Percentiles rank a stretch among this genome's conserved stretches.
phyloP scores from a whole-genome alignment of 139 green algal genomes.

The Chlorella sp. region DNA sequence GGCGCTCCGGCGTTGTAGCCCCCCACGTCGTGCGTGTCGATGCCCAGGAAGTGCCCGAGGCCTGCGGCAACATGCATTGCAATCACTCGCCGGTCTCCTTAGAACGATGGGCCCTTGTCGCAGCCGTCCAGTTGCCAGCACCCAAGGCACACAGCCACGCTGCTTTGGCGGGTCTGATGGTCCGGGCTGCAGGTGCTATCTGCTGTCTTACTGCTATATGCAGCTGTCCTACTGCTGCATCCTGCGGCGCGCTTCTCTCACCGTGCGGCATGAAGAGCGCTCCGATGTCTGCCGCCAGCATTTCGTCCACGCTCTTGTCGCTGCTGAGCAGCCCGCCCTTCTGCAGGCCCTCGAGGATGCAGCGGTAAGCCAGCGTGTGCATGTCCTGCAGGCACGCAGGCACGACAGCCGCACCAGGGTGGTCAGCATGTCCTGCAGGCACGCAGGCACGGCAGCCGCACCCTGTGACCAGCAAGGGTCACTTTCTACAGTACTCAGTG shows the following conservation, averaged over 20 bases:
- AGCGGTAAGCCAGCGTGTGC: constrained; percentile 72
- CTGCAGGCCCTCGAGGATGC: constrained; percentile 65
- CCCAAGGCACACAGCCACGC: too few relatives aligned
- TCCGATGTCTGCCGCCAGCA: constrained; percentile 62
- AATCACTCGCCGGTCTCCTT: too few relatives aligned
- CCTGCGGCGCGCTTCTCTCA: too few relatives aligned
- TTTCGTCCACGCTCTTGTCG: constrained; percentile 62
- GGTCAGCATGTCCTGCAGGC: not conserved
- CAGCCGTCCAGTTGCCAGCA: too few relatives aligned
- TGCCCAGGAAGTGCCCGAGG: constrained; percentile 83
- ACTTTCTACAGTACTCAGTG: not conserved
- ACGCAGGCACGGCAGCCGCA: not conserved
- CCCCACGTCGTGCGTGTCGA: constrained; percentile 92
- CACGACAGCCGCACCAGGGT: too few relatives aligned
- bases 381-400: constrained; percentile 39
- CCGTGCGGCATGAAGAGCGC: constrained; percentile 92
- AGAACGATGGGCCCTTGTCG: too few relatives aligned
- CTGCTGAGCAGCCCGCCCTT: constrained; percentile 42
- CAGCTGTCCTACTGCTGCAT: too few relatives aligned
- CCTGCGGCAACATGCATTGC: constrained; percentile 19
- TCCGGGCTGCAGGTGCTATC: too few relatives aligned
- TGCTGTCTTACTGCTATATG: too few relatives aligned
- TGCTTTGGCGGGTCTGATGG: too few relatives aligned
- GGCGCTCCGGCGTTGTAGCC: constrained; percentile 53
- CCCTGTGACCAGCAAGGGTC: too few relatives aligned